A percentile compares a stretch with the other conserved stretches of the same genome.
These are phyloP conservation scores for Crucihimalaya himalaica DNA, from an alignment of 345 rosid genomes.

Conservation along the genomic window DNA sequence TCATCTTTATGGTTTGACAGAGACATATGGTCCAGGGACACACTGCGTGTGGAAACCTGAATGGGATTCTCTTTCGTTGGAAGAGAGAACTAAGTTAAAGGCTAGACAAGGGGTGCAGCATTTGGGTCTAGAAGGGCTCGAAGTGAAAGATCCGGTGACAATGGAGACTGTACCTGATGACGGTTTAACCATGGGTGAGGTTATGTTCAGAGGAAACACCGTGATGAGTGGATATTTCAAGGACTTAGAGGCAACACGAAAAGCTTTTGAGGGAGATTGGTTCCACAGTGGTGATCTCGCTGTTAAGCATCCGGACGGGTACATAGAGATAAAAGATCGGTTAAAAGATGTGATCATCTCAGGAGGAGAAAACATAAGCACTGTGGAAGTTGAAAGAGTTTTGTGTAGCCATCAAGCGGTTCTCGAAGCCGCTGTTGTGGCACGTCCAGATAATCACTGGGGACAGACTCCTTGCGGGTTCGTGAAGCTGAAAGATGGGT, in stretches of 20 bases:
- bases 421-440: conserved; percentile 80
- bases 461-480: conserved; percentile 92
- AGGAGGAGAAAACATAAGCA: conserved; percentile 83
- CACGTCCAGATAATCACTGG: conserved; percentile 72
- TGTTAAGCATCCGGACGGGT: conserved; percentile 70
- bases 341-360: conserved; percentile 71
- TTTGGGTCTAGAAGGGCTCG: conserved; percentile 67
- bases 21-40: conserved; percentile 76
- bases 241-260: conserved; percentile 57
- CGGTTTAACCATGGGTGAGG: conserved; percentile 64
- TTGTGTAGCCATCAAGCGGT: conserved; percentile 64
- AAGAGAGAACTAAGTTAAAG: conserved; percentile 51
- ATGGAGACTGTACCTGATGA: conserved; percentile 60
- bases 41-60: conserved; percentile 67
- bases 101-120: conserved; percentile 80
- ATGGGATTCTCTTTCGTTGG: conserved; percentile 60
- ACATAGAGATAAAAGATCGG: conserved; percentile 76
- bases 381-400: conserved; percentile 63
- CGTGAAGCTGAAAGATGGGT: conserved; percentile 66
- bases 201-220: conserved; percentile 73
- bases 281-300: conserved; percentile 75
- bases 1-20: conserved; percentile 78
- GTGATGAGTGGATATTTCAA: conserved; percentile 79
- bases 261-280: conserved; percentile 76
- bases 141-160: conserved; percentile 57